A percentile compares a stretch with the other conserved stretches of the same genome.
Evolutionary conservation across 345 rosid genomes (phyloP).

Genomic region (Salix brachista): DNA sequence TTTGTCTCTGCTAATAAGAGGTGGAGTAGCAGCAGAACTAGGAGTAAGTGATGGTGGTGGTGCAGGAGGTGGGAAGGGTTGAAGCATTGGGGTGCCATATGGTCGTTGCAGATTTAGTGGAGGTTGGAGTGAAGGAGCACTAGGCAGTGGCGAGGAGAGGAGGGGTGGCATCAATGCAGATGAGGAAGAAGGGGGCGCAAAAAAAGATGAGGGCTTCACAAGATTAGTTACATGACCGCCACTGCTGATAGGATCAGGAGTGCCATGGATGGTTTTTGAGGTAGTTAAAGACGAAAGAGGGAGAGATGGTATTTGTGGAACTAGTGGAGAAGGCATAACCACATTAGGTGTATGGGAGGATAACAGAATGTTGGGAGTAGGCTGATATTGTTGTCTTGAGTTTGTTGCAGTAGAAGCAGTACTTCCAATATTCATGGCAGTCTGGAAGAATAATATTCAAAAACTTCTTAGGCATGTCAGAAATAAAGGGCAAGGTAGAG

Average conservation of each 20-base stretch:
- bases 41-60: constrained; percentile 65
- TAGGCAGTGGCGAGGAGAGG: constrained; percentile 37
- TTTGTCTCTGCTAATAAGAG: constrained; percentile 49
- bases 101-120: constrained; percentile 53
- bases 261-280: constrained; percentile 27
- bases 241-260: constrained; percentile 33
- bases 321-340: constrained; percentile 26
- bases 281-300: constrained; percentile 37
- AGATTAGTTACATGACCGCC: constrained; percentile 43
- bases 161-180: constrained; percentile 43
- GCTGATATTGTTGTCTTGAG: constrained; percentile 36
- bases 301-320: constrained; percentile 34
- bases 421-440: constrained; percentile 39
- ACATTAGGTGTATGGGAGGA: constrained; percentile 31
- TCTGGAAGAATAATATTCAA: constrained; percentile 29
- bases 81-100: constrained; percentile 61
- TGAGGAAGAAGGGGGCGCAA: constrained; percentile 43
- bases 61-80: constrained; percentile 66
- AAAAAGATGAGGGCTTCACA: constrained; percentile 56
- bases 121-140: constrained; percentile 39
- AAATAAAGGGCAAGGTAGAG: background rate
- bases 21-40: constrained; percentile 17
- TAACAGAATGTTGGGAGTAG: constrained; percentile 34
- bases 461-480: constrained; percentile 2
- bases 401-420: constrained; percentile 27